A percentile compares a stretch with the other conserved stretches of the same genome.
These are phyloP conservation scores for Pisolithus microcarpus DNA, from an alignment of 768 basidiomycete species.

Conservation along the genomic window DNA sequence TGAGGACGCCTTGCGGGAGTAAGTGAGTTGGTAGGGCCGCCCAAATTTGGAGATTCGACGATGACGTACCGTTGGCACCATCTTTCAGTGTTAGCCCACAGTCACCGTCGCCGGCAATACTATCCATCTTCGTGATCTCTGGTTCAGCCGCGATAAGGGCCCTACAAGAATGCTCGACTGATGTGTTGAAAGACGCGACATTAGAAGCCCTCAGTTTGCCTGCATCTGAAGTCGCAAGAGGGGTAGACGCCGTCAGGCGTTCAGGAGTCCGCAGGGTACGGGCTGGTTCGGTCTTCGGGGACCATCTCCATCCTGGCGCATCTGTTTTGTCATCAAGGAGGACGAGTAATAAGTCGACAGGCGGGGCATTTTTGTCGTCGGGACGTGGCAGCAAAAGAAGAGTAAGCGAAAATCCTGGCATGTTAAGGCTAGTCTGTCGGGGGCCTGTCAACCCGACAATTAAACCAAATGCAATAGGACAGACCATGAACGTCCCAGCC, in stretches of 20 bases:
- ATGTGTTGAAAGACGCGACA: slow-evolving; percentile 42
- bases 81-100: slow-evolving; percentile 63
- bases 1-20: slow-evolving; percentile 46
- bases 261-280: slow-evolving; percentile 11
- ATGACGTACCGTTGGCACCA: slow-evolving; percentile 57
- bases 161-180: slow-evolving; percentile 53
- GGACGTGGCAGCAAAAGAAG: slow-evolving; percentile 63
- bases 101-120: slow-evolving; percentile 87
- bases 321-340: slow-evolving; percentile 63
- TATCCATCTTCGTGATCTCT: slow-evolving; percentile 88
- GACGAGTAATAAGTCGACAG: slow-evolving; percentile 43
- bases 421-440: slow-evolving; percentile 76
- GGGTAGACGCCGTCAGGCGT: slow-evolving; percentile 8
- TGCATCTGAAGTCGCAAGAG: neutral
- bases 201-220: slow-evolving; percentile 35
- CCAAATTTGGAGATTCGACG: neutral
- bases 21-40: neutral
- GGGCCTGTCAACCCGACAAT: too few species aligned
- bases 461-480: slow-evolving; percentile 7
- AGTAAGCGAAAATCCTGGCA: slow-evolving; percentile 88
- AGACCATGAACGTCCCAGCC: slow-evolving; percentile 81
- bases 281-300: slow-evolving; percentile 38
- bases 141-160: slow-evolving; percentile 73
- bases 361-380: slow-evolving; percentile 32
- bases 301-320: slow-evolving; percentile 85